Evolutionary conservation across 208 protist genomes (phyloP).

Genomic region (Wallacemonas rigidus): DNA sequence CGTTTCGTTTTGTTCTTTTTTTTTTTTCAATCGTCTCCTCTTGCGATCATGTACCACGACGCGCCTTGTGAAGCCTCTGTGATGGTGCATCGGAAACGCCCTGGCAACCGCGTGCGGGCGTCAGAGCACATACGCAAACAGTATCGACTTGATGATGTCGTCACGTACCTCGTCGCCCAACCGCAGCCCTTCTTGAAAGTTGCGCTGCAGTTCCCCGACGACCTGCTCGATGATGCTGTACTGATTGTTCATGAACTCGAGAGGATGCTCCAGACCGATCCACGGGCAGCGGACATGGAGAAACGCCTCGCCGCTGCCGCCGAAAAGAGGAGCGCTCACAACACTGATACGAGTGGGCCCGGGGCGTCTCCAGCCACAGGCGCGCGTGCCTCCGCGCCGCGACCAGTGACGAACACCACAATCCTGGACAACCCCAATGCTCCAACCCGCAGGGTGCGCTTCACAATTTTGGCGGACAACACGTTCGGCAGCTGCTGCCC

Average conservation of each 20-base stretch:
- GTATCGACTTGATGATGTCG: constrained; percentile 37
- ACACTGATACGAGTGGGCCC: background rate
- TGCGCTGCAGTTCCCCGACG: constrained; percentile 91
- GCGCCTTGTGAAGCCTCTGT: constrained; percentile 51
- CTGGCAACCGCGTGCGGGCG: background rate
- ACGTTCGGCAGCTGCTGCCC: constrained; percentile 93
- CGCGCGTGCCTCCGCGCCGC: constrained; percentile 4
- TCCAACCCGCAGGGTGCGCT: constrained; percentile 35
- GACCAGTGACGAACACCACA: background rate
- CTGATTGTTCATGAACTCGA: constrained; percentile 59
- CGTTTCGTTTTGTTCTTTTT: constrained; percentile 5
- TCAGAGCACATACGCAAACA: constrained; percentile 9
- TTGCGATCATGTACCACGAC: constrained; percentile 73
- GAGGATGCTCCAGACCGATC: constrained; percentile 34
- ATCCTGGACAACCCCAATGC: constrained; percentile 41
- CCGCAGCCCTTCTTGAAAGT: constrained; percentile 40
- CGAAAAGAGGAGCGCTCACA: too few species aligned
- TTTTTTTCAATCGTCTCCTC: background rate
- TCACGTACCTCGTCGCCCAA: constrained; percentile 23
- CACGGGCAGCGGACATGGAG: constrained; percentile 30
- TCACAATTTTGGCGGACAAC: constrained; percentile 90
- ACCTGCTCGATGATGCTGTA: constrained; percentile 72
- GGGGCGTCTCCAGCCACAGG: background rate
- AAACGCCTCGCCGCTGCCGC: background rate
- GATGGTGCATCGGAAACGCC: constrained; percentile 40